A percentile compares a stretch with the other conserved stretches of the same genome.
Evolutionary conservation across 768 basidiomycete genomes (phyloP).

Genomic region (Piloderma croceum): DNA sequence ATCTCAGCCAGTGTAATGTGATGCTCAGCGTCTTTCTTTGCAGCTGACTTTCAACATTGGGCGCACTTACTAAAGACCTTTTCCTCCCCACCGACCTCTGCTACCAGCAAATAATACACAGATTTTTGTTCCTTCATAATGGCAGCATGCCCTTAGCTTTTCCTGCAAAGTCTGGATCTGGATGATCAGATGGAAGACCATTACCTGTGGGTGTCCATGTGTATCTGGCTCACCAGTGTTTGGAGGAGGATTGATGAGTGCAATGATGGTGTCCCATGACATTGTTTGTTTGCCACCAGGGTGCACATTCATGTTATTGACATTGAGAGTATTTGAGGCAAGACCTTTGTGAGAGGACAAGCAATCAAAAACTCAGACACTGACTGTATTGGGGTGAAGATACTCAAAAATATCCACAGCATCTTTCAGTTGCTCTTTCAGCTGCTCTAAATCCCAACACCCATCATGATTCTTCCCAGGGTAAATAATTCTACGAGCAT

Average conservation of each 20-base stretch:
- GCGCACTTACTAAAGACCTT: slow-evolving; percentile 13
- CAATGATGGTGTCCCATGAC: slow-evolving; percentile 16
- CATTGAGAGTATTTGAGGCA: slow-evolving; percentile 20
- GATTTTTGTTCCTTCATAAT: slow-evolving; percentile 14
- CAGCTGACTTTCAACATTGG: slow-evolving; percentile 14
- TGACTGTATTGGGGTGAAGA: slow-evolving; percentile 14
- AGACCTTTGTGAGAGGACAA: slow-evolving; percentile 22
- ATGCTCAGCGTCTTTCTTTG: slow-evolving; percentile 12
- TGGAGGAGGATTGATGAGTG: slow-evolving; percentile 10
- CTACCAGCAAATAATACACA: slow-evolving; percentile 2
- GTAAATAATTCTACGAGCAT: slow-evolving; percentile 18
- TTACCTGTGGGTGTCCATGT: slow-evolving; percentile 9
- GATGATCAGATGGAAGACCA: slow-evolving; percentile 11
- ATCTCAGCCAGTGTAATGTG: slow-evolving; percentile 8
- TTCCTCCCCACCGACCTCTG: slow-evolving; percentile 1
- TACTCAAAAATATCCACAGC: slow-evolving; percentile 16
- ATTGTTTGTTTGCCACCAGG: slow-evolving; percentile 19
- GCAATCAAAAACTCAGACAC: slow-evolving; percentile 21
- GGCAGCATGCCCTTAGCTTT: slow-evolving; percentile 20
- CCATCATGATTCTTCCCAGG: slow-evolving; percentile 18
- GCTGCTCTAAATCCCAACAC: slow-evolving; percentile 20
- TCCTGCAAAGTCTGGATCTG: slow-evolving; percentile 7
- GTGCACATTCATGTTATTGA: slow-evolving; percentile 22
- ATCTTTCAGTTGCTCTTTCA: slow-evolving; percentile 15
- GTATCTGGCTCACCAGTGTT: slow-evolving; percentile 4